Evolutionary conservation across 148 eudicot genomes (phyloP).

Genomic region (Nepenthes mirabilis): DNA sequence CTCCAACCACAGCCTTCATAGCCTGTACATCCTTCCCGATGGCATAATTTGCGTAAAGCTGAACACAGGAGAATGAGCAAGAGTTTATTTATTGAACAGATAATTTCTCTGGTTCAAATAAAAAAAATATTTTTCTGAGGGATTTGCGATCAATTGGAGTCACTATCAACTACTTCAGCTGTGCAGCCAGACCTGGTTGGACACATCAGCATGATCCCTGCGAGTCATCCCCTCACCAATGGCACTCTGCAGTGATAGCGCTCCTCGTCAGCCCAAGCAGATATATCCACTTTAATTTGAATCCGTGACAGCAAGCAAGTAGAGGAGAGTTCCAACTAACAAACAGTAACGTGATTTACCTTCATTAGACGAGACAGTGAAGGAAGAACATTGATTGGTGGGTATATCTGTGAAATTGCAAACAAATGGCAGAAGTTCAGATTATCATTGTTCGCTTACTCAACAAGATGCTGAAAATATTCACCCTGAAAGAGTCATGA

Average conservation of each 20-base stretch:
- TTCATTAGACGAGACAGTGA: constrained; percentile 78
- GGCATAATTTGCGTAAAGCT: constrained; percentile 84
- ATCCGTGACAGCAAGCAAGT: background rate
- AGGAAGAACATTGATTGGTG: constrained; percentile 82
- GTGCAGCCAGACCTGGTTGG: constrained; percentile 51
- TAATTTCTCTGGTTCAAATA: background rate
- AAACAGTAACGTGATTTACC: constrained; percentile 19
- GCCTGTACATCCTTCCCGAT: constrained; percentile 90
- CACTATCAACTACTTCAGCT: background rate
- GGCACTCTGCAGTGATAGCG: constrained; percentile 46
- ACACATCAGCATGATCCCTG: constrained; percentile 75
- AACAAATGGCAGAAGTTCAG: constrained; percentile 5
- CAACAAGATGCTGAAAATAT: background rate
- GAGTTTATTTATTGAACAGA: background rate
- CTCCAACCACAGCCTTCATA: constrained; percentile 92
- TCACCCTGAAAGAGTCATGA: background rate
- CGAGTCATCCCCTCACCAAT: constrained; percentile 94
- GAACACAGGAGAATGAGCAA: constrained; percentile 1
- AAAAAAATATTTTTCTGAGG: background rate
- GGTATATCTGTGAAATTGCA: constrained; percentile 49
- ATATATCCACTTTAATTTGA: background rate
- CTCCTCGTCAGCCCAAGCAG: background rate
- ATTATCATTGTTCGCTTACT: background rate
- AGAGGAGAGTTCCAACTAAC: background rate
- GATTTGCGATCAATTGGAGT: background rate